Percentiles rank a stretch among this genome's conserved stretches.
These are phyloP conservation scores for Vanderwaltozyma tropicalis DNA, from an alignment of 805 yeast genomes.

Conservation along the genomic window DNA sequence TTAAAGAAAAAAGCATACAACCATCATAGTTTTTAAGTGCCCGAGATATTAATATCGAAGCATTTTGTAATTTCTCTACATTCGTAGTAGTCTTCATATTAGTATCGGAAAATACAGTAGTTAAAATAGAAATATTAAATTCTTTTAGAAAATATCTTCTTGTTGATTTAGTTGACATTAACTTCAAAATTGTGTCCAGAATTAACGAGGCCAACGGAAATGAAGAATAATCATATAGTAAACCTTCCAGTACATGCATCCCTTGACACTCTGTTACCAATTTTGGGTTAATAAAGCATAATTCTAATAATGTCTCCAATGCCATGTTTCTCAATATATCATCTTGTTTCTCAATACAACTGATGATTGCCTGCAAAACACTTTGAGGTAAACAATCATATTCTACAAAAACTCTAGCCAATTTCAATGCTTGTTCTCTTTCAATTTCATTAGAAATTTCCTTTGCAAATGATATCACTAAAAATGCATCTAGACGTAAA, in stretches of 20 bases:
- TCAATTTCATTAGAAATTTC: constrained; percentile 48
- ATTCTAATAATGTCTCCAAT: constrained; percentile 47
- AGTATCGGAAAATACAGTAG: constrained; percentile 63
- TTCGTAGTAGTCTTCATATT: constrained; percentile 39
- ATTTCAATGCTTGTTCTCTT: constrained; percentile 65
- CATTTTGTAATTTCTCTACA: constrained; percentile 46
- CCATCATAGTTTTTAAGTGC: constrained; percentile 73
- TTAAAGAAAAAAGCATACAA: constrained; percentile 48
- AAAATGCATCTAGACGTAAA: constrained; percentile 48
- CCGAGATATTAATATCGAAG: constrained; percentile 48
- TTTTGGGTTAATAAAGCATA: constrained; percentile 37
- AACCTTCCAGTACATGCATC: constrained; percentile 30
- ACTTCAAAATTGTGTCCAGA: constrained; percentile 20
- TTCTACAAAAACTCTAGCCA: constrained; percentile 52
- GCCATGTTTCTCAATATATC: constrained; percentile 44
- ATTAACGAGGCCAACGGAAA: constrained; percentile 20
- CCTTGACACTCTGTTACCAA: constrained; percentile 39
- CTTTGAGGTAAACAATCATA: constrained; percentile 55
- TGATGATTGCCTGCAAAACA: constrained; percentile 54
- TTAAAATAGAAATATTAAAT: constrained; percentile 48
- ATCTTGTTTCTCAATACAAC: constrained; percentile 47
- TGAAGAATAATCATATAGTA: constrained; percentile 19
- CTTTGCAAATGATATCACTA: constrained; percentile 55
- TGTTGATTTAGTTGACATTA: constrained; percentile 22
- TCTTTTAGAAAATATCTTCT: constrained; percentile 38